Evolutionary conservation across 352 stramenopile genomes (phyloP).

Genomic region (Phytophthora citricola): DNA sequence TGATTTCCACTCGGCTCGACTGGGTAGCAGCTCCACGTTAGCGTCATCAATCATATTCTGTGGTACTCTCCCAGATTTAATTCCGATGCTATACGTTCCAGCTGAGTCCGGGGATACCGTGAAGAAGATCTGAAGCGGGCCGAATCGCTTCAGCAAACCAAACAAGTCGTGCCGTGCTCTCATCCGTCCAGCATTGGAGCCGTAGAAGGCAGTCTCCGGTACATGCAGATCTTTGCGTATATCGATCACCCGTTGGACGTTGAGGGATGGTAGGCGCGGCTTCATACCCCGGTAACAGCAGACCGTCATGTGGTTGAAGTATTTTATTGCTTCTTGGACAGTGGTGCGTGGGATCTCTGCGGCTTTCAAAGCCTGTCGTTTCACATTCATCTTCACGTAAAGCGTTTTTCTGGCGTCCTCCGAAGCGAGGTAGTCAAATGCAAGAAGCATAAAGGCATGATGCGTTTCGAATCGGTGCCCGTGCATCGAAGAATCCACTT

Average conservation of each 20-base stretch:
- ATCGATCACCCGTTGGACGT: conserved; percentile 19
- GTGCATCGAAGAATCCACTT: conserved; percentile 30
- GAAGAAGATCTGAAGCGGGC: no score
- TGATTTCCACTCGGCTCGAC: no score
- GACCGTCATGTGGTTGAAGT: conserved; percentile 14
- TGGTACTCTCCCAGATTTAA: no score
- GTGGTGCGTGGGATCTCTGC: conserved; percentile 4
- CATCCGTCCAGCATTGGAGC: no score
- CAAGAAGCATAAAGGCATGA: conserved; percentile 33
- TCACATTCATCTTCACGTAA: conserved; percentile 33
- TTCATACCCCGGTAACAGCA: neutral
- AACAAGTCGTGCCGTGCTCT: no score
- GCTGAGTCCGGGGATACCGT: no score
- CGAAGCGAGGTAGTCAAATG: conserved; percentile 28
- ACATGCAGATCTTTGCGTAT: conserved; percentile 22
- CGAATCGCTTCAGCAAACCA: no score
- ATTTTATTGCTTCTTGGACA: conserved; percentile 22
- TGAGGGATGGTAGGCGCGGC: neutral
- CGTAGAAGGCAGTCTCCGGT: no score
- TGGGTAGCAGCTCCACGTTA: no score
- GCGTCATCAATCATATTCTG: no score
- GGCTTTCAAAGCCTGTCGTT: neutral
- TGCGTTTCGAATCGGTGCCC: conserved; percentile 30
- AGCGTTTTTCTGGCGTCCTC: conserved; percentile 20
- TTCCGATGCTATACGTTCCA: no score